phyloP scores from a whole-genome alignment of 2,329 filamentous ascomycete genomes.

The Chrysosporium keratinophilum region DNA sequence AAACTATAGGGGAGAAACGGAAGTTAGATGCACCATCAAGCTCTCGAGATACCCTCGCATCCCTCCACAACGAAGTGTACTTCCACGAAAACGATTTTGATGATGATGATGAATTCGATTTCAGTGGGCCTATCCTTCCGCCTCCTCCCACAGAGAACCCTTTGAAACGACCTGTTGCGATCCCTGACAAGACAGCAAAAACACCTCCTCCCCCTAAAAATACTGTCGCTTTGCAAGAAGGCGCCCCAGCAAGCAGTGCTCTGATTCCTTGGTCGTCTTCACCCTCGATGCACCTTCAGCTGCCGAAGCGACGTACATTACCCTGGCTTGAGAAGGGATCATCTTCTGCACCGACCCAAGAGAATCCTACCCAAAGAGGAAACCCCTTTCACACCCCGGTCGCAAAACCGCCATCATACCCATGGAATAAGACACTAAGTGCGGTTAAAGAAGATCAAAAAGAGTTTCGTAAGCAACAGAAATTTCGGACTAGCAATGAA shows the following conservation, averaged over 20 bases:
- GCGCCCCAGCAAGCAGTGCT: slow-evolving; percentile 43
- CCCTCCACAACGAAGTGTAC: slow-evolving; percentile 43
- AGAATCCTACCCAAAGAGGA: not conserved
- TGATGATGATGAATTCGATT: slow-evolving; percentile 66
- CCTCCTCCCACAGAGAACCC: slow-evolving; percentile 13
- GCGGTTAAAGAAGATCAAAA: slow-evolving; percentile 69
- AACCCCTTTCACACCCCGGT: slow-evolving; percentile 31
- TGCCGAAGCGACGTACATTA: slow-evolving; percentile 50
- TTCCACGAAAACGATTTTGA: slow-evolving; percentile 70
- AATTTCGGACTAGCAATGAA: slow-evolving; percentile 35
- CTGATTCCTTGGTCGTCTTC: slow-evolving; percentile 62
- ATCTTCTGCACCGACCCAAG: not conserved
- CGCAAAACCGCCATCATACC: slow-evolving; percentile 36
- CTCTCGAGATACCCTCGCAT: slow-evolving; percentile 28
- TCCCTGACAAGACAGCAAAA: slow-evolving; percentile 29
- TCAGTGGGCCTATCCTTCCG: slow-evolving; percentile 20
- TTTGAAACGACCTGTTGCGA: slow-evolving; percentile 8
- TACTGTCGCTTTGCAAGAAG: slow-evolving; percentile 4
- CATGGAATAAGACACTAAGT: slow-evolving; percentile 66
- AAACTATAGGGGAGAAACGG: slow-evolving; percentile 28
- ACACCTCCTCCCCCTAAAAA: slow-evolving; percentile 26
- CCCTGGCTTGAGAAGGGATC: slow-evolving; percentile 45
- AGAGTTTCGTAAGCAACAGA: slow-evolving; percentile 53
- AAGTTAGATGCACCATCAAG: slow-evolving; percentile 29
- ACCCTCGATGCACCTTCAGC: slow-evolving; percentile 33